Evolutionary conservation across 495 filamentous ascomycete genomes (phyloP).

Genomic region (Penicillium steckii): DNA sequence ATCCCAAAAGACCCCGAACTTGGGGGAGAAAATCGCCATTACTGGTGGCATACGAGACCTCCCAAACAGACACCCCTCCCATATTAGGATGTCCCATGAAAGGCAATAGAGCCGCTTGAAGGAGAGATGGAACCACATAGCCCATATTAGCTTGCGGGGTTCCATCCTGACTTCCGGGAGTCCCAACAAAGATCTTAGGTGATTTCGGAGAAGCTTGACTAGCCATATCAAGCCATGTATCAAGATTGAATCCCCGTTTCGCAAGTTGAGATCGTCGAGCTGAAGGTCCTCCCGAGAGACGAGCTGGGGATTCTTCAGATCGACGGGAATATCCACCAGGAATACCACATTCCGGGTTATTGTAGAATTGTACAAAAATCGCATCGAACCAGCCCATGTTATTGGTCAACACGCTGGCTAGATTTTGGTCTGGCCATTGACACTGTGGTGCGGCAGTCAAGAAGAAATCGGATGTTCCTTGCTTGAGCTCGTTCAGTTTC

Average conservation of each 20-base stretch:
- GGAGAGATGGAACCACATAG: background rate
- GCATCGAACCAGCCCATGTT: constrained; percentile 7
- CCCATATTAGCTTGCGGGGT: background rate
- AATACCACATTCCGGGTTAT: constrained; percentile 8
- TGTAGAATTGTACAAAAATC: constrained; percentile 7
- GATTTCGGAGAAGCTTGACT: background rate
- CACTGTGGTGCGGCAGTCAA: constrained; percentile 3
- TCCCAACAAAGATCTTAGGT: constrained; percentile 6
- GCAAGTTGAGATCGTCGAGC: constrained; percentile 1
- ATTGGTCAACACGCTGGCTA: background rate
- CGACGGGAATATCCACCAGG: background rate
- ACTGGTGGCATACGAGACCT: background rate
- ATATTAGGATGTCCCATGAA: background rate
- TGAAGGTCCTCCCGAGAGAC: background rate
- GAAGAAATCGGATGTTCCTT: background rate
- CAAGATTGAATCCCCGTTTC: constrained; percentile 1
- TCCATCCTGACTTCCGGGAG: background rate
- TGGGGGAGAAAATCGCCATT: constrained; percentile 2
- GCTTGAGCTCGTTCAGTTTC: background rate
- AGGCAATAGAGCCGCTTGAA: background rate
- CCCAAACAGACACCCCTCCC: constrained; percentile 6
- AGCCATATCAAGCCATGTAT: constrained; percentile 1
- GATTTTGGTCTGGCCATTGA: constrained; percentile 6
- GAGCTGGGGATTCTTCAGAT: background rate
- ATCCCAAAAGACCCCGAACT: background rate